These are phyloP conservation scores for Penicillium arizonense DNA, from an alignment of 495 filamentous ascomycete species.

Conservation along the genomic window DNA sequence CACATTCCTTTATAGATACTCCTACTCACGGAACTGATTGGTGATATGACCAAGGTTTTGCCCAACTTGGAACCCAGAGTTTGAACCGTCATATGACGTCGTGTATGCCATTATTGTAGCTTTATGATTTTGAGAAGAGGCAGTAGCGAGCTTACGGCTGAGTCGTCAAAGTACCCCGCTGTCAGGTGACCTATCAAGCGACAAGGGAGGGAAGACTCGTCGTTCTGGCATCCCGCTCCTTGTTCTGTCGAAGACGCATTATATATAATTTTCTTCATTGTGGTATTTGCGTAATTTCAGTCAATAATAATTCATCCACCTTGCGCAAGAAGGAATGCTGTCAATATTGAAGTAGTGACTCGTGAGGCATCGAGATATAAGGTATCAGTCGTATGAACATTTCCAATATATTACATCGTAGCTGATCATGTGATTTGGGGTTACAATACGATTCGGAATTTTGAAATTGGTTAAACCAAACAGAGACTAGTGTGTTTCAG, in stretches of 20 bases:
- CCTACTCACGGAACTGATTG: neutral
- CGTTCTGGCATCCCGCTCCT: too few species aligned
- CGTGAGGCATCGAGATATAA: neutral
- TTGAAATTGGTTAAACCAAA: neutral
- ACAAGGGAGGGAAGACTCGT: too few species aligned
- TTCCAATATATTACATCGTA: neutral
- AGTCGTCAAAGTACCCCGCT: conserved; percentile 1
- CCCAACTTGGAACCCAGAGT: neutral
- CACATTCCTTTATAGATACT: neutral
- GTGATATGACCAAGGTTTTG: neutral
- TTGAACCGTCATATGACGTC: neutral
- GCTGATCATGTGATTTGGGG: neutral
- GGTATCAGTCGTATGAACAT: neutral
- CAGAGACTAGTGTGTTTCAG: neutral
- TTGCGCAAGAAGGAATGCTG: too few species aligned
- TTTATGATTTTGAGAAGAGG: neutral
- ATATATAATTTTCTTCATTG: too few species aligned
- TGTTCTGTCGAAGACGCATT: too few species aligned
- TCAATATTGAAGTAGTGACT: too few species aligned
- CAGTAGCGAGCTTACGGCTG: neutral
- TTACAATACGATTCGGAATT: neutral
- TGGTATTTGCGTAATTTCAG: too few species aligned
- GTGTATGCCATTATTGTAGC: conserved; percentile 2
- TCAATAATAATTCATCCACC: too few species aligned
- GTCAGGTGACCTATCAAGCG: conserved; percentile 3